Base-by-base conservation (phyloP, 768 basidiomycete species). In the Tylopilus felleus region DNA sequence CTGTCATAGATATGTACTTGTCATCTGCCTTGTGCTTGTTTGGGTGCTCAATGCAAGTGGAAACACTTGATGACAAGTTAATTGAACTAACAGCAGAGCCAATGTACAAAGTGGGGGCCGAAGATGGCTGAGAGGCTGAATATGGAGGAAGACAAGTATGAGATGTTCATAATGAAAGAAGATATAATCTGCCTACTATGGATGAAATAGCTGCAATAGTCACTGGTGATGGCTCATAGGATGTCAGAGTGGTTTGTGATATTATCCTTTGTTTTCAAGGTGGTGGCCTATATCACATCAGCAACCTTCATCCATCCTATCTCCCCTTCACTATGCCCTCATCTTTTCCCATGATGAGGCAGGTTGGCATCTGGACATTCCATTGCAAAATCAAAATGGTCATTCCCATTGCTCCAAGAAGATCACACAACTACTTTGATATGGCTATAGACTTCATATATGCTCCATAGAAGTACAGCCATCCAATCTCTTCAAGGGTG, bases 131-230 rank as follows among this genome's bases (percentile, higher is more conserved):
- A 27, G 7, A 27, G 25, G 25, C 25, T 27, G 25, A 27, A 27
- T 4, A 27, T 4, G 3, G 25, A 7, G 25, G 25, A 27, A 27
- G 25, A 7, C 25, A 27, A 7, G 7, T 27, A 7, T 27, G 25
- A 7, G 25, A 27, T 27, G 25, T 7, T 27, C n/a, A 45, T 49
- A 76, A 79, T 64, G 60, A 44, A 0, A 60, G 74, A 6, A 49
- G 68, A 13, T 78, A 81, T 48, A 80, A 81, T 57, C 53, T 75
- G 0, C 79, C 79, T 2, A 74, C 72, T 44, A 66, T 71, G 1
- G 60, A 72, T 52, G 76, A 79, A 45, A 66, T 81, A 51, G 75
- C 75, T 38, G 71, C 74, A 0, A 68, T 81, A 36, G 35, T 80
- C 23, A 73, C 75, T 49, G 71, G 66, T 8, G 58, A 67, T 65